Percentiles rank a stretch among this genome's conserved stretches.
phyloP scores from a whole-genome alignment of 805 yeast species.

The Scheffersomyces ergatensis region DNA sequence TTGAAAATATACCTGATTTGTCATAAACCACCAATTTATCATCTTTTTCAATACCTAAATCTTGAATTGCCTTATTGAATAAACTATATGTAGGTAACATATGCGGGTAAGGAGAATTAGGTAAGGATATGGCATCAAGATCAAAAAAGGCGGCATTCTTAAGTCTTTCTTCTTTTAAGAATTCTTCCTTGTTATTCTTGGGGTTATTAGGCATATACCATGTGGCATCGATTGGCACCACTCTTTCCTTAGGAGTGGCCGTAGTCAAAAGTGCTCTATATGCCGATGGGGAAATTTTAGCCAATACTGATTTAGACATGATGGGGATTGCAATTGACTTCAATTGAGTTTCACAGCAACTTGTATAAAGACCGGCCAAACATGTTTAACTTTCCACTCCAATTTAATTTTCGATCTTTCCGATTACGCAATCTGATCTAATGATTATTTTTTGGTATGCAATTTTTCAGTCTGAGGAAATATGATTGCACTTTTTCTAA shows the following conservation, averaged over 20 bases:
- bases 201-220: conserved; percentile 88
- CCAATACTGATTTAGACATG: conserved; percentile 3
- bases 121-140: conserved; percentile 66
- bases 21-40: conserved; percentile 83
- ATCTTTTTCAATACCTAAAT: conserved; percentile 51
- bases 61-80: conserved; percentile 52
- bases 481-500: too few relatives aligned
- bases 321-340: not conserved
- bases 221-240: conserved; percentile 76
- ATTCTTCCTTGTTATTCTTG: conserved; percentile 58
- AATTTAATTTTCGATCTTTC: too few relatives aligned
- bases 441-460: too few relatives aligned
- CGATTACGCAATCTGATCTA: too few relatives aligned
- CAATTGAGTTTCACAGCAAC: too few relatives aligned
- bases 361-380: too few relatives aligned
- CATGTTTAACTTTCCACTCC: too few relatives aligned
- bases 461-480: too few relatives aligned
- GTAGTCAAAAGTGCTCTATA: conserved; percentile 3
- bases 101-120: conserved; percentile 71
- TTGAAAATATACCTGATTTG: conserved; percentile 76
- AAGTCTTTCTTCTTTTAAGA: conserved; percentile 50
- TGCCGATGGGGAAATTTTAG: conserved; percentile 5
- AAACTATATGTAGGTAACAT: conserved; percentile 71
- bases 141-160: conserved; percentile 74
- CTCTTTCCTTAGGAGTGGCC: conserved; percentile 14